phyloP scores from a whole-genome alignment of 73 alveolate species.

The Breviolum minutum region DNA sequence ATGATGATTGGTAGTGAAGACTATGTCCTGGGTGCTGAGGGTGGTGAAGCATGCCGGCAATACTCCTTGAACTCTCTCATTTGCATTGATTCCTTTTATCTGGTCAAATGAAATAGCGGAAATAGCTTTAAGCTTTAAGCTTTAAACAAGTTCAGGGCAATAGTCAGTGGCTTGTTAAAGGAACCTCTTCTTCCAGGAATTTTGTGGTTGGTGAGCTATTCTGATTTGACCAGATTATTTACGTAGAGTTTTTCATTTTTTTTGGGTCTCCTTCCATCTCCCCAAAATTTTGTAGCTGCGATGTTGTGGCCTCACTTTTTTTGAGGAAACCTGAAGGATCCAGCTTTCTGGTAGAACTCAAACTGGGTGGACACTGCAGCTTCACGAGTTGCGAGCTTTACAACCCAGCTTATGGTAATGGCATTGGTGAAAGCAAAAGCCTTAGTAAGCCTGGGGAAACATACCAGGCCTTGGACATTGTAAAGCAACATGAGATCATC shows the following conservation, averaged over 20 bases:
- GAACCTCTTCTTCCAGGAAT: too few relatives aligned
- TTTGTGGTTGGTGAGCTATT: too few relatives aligned
- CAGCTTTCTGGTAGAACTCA: constrained; percentile 64
- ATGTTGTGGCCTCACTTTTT: not conserved
- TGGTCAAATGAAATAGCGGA: too few relatives aligned
- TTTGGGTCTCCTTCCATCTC: too few relatives aligned
- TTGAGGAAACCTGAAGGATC: constrained; percentile 49
- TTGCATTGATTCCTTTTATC: not conserved
- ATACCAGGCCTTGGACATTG: constrained; percentile 27
- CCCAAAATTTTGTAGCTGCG: not conserved
- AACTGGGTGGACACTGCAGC: constrained; percentile 70
- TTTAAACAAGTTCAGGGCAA: too few relatives aligned
- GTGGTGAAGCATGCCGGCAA: constrained; percentile 33
- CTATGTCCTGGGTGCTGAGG: constrained; percentile 68
- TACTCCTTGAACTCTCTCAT: not conserved
- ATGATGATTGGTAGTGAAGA: constrained; percentile 70
- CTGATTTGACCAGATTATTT: too few relatives aligned
- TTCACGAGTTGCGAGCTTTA: constrained; percentile 90
- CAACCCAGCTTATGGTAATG: constrained; percentile 73
- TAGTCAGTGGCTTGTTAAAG: too few relatives aligned
- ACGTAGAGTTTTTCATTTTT: too few relatives aligned
- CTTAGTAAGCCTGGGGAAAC: constrained; percentile 30
- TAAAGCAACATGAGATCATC: constrained; percentile 79
- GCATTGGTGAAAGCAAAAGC: constrained; percentile 85
- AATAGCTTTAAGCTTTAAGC: too few relatives aligned